Percentiles rank a stretch among this genome's conserved stretches.
Conservation (phyloP, 1,139 yeast genomes). For the Geotrichum bryndzae region DNA sequence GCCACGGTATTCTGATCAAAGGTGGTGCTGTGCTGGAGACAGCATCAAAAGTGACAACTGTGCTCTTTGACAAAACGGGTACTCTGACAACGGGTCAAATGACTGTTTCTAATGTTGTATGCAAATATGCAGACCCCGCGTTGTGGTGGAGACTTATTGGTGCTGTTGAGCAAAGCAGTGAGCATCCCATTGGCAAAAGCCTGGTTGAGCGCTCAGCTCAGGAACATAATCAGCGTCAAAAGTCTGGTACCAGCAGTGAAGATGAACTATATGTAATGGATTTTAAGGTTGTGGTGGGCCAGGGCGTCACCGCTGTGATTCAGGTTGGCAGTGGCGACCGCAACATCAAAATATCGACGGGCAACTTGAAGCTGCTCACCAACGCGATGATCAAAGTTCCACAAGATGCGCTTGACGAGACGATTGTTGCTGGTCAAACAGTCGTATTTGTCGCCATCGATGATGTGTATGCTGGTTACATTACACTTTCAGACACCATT, state of each 20-base stretch:
- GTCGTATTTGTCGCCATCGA: conserved; percentile 46
- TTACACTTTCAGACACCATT: conserved; percentile 64
- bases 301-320: conserved; percentile 54
- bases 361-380: conserved; percentile 48
- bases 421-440: conserved; percentile 23
- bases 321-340: conserved; percentile 18
- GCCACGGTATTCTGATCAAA: conserved; percentile 81
- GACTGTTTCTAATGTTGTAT: conserved; percentile 39
- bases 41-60: conserved; percentile 57
- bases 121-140: conserved; percentile 25
- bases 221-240: background rate
- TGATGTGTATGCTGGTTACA: conserved; percentile 52
- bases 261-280: conserved; percentile 37
- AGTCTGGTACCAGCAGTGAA: background rate
- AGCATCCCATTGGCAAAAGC: conserved; percentile 61
- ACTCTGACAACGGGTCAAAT: conserved; percentile 84
- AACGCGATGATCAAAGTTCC: conserved; percentile 23
- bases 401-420: conserved; percentile 20
- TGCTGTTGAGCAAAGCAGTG: conserved; percentile 62
- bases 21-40: conserved; percentile 87
- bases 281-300: conserved; percentile 57
- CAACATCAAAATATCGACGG: conserved; percentile 34
- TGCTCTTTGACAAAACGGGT: conserved; percentile 93
- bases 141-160: conserved; percentile 59
- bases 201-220: background rate